Conservation (phyloP, 257 asterid species). For the Solanum gracilifrons region DNA sequence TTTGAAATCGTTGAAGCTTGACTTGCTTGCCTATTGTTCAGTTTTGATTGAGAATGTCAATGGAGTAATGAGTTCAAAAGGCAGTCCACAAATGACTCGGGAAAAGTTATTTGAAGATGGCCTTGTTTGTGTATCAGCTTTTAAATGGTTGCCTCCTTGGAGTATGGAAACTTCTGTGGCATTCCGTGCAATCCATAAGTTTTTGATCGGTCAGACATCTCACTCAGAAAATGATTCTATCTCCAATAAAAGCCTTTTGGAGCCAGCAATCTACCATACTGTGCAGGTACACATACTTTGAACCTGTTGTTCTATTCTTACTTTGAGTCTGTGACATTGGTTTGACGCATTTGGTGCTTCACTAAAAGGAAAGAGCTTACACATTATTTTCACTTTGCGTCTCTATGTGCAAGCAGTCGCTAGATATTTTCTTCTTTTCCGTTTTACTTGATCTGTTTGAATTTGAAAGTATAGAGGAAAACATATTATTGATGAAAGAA, state of each 20-base stretch:
- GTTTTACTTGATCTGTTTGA: background rate
- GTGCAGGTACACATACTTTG: constrained; percentile 46
- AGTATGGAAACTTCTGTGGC: constrained; percentile 91
- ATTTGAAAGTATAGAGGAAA: background rate
- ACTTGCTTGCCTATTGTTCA: constrained; percentile 65
- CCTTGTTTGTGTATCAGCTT: constrained; percentile 77
- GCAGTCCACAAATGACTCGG: constrained; percentile 27
- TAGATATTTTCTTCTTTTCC: background rate
- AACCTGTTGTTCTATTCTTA: background rate
- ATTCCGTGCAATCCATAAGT: constrained; percentile 71
- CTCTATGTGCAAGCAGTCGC: background rate
- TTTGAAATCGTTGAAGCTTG: constrained; percentile 80
- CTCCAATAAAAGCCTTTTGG: constrained; percentile 20
- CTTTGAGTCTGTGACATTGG: background rate
- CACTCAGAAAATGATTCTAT: constrained; percentile 35
- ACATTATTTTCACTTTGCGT: background rate
- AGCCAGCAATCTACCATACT: constrained; percentile 38
- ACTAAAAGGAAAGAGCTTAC: background rate
- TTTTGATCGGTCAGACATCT: constrained; percentile 59
- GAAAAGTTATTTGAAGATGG: constrained; percentile 66
- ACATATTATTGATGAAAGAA: background rate
- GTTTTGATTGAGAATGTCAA: constrained; percentile 23
- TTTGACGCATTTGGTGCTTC: background rate
- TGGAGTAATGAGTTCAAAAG: constrained; percentile 22
- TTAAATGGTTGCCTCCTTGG: constrained; percentile 93